Evolutionary conservation across 2,329 filamentous ascomycete genomes (phyloP).

Genomic region (Dryadomyces sulphureus): DNA sequence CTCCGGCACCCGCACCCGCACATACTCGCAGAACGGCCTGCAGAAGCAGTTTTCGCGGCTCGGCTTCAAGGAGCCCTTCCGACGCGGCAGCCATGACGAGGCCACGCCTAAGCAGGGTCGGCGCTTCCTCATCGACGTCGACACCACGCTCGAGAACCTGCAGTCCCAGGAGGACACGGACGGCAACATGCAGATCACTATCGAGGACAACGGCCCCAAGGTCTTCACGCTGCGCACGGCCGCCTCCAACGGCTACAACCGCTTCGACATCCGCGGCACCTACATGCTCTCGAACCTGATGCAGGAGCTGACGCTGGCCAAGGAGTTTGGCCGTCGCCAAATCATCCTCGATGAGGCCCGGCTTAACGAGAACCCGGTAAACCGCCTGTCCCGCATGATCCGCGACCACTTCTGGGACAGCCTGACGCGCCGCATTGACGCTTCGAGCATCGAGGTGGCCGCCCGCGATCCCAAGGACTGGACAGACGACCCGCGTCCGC

Average conservation of each 20-base stretch:
- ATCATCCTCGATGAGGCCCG: conserved; percentile 85
- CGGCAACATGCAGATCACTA: conserved; percentile 90
- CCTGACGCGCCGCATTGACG: conserved; percentile 80
- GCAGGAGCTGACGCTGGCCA: conserved; percentile 84
- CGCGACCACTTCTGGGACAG: conserved; percentile 86
- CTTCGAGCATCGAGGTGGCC: conserved; percentile 70
- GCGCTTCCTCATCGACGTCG: conserved; percentile 76
- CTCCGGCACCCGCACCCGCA: conserved; percentile 35
- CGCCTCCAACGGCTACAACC: conserved; percentile 71
- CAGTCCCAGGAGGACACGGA: conserved; percentile 84
- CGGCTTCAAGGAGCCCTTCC: conserved; percentile 37
- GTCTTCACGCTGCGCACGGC: conserved; percentile 72
- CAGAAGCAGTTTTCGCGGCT: conserved; percentile 37
- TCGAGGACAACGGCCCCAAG: conserved; percentile 90
- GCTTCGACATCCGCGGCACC: conserved; percentile 82
- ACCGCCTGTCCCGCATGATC: conserved; percentile 73
- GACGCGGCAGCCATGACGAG: conserved; percentile 57
- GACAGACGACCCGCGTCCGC: conserved; percentile 75
- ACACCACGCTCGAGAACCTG: conserved; percentile 65
- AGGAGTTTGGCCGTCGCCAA: conserved; percentile 77
- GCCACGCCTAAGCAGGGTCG: conserved; percentile 46
- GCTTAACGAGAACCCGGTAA: conserved; percentile 89
- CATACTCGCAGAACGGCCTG: conserved; percentile 43
- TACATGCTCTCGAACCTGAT: conserved; percentile 96
- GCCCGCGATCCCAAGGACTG: conserved; percentile 90